Percentiles rank a stretch among this genome's conserved stretches.
Conservation (phyloP, 768 basidiomycete species). For the Phaeotremella skinneri region DNA sequence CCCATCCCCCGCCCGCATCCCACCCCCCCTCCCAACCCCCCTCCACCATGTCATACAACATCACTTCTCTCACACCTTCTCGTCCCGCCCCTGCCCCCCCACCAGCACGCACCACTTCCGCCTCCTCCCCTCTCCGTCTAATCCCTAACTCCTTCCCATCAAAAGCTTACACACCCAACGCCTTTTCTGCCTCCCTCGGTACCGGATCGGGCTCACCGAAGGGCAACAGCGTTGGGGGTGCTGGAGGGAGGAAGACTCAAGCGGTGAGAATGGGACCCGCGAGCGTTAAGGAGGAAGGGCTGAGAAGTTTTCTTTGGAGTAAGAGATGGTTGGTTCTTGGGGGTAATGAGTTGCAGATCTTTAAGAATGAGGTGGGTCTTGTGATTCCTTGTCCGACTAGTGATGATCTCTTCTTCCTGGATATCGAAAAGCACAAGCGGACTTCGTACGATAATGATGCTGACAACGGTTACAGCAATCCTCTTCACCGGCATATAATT, state of each 20-base stretch:
- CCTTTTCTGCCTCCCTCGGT: slow-evolving; percentile 23
- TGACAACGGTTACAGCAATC: slow-evolving; percentile 22
- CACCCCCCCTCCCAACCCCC: not conserved
- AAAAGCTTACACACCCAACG: slow-evolving; percentile 34
- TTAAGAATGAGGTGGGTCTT: slow-evolving; percentile 81
- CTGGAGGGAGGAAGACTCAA: slow-evolving; percentile 11
- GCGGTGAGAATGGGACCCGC: slow-evolving; percentile 60
- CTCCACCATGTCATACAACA: slow-evolving; percentile 27
- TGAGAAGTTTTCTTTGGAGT: slow-evolving; percentile 87
- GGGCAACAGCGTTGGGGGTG: not conserved
- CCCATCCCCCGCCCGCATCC: too few relatives aligned
- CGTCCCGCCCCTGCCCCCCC: slow-evolving; percentile 40
- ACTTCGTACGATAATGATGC: too few relatives aligned
- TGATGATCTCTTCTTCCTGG: not conserved
- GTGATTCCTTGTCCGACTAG: not conserved
- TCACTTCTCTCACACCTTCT: slow-evolving; percentile 36
- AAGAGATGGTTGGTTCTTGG: slow-evolving; percentile 84
- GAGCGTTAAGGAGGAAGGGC: slow-evolving; percentile 88
- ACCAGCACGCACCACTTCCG: not conserved
- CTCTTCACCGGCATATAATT: slow-evolving; percentile 54
- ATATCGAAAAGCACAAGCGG: not conserved
- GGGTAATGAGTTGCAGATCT: slow-evolving; percentile 72
- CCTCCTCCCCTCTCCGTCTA: slow-evolving; percentile 6
- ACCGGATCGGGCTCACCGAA: not conserved
- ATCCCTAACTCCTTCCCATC: slow-evolving; percentile 20